Evolutionary conservation across 192 early-diverging fungal species (phyloP), one percentile per base, ranked within the genome.

Genomic region (Piromyces finnis): DNA sequence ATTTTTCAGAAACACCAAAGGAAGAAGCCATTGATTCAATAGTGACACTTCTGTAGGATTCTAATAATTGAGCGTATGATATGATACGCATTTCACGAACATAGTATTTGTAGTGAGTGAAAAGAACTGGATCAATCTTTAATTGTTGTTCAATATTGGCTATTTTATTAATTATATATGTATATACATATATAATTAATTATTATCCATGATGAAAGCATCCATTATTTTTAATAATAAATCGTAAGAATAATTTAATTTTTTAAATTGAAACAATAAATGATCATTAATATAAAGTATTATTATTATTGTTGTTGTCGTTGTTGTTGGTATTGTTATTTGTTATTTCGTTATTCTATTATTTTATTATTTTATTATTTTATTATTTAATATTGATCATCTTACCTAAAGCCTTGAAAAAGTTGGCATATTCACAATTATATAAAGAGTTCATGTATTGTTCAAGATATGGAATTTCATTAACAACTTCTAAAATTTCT

Each of bases 51-150:
- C 95, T 87, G 83, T 99, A 99, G 18, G 95, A 96, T 81, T 99
- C 95, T 77, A 99, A 85, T 39, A 98, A 85, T 84, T 99, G 98
- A 16, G 95, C 94, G 84, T 99, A 99, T 77, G 92, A 95, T 68
- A 93, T 90, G 81, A 99, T 98, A 80, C 97, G 93, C 98, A 99
- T 97, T 84, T 99, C 98, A 77, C 98, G 95, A 11, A 95, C 94
- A 83, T 96, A 98, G 87, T 90, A 99, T 6, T 92, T 90, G 86
- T 92, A 92, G 84, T 99, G 98, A 22, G 92, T 87, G 85, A 89
- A 88, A n/a, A 98, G 86, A 80, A 94, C 92, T 81, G 93, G 91
- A 79, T 91, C 90, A 28, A 79, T 79, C 81, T 90, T 90, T 77
- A 97, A 94, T 28, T 87, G 89, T 79, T 89, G 89, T 84, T 99